phyloP scores from a whole-genome alignment of 306 rosid species.

The Cucurbita pepo region DNA sequence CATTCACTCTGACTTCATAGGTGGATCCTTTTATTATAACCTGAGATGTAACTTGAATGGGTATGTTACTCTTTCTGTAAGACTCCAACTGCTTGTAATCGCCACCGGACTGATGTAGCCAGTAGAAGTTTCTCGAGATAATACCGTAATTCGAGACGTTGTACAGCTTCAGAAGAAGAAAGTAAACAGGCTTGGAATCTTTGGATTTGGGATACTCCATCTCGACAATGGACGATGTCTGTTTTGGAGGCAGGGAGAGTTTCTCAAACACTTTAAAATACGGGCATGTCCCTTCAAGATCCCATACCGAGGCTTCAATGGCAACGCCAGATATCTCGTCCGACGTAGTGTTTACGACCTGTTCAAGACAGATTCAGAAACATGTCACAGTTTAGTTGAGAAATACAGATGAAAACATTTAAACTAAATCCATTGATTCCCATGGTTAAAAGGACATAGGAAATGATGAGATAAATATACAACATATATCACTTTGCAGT shows the following conservation, averaged over 20 bases:
- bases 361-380: slow-evolving; percentile 6
- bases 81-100: slow-evolving; percentile 75
- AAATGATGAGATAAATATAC: not conserved
- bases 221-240: slow-evolving; percentile 41
- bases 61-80: slow-evolving; percentile 45
- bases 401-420: not conserved
- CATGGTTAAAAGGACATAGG: not conserved
- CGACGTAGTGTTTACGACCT: slow-evolving; percentile 82
- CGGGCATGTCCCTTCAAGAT: slow-evolving; percentile 72
- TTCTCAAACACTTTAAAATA: slow-evolving; percentile 42
- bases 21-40: slow-evolving; percentile 36
- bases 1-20: slow-evolving; percentile 44
- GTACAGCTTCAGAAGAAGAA: slow-evolving; percentile 90
- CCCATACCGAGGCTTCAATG: slow-evolving; percentile 83
- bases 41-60: slow-evolving; percentile 55
- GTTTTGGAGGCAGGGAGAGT: slow-evolving; percentile 47
- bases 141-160: slow-evolving; percentile 33
- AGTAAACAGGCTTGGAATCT: slow-evolving; percentile 61
- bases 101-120: slow-evolving; percentile 73
- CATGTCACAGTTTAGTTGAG: not conserved
- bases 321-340: slow-evolving; percentile 47
- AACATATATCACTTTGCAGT: not conserved
- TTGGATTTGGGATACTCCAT: slow-evolving; percentile 70
- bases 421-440: not conserved
- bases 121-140: slow-evolving; percentile 78